Evolutionary conservation across 768 basidiomycete genomes (phyloP).

Genomic region (Lactarius pseudohatsudake): DNA sequence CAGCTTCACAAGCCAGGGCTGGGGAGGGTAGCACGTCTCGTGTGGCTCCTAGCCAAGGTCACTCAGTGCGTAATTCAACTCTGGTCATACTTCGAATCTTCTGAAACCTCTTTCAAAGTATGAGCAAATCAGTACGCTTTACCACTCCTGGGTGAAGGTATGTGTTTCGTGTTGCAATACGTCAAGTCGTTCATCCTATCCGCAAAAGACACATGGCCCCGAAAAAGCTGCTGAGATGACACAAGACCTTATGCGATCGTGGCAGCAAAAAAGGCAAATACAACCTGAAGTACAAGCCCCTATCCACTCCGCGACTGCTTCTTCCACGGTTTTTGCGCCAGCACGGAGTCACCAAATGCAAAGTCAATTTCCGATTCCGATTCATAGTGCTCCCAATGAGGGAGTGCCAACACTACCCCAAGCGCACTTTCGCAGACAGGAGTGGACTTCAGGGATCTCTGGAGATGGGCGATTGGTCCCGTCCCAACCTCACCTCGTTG

Average conservation of each 20-base stretch:
- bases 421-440: background rate
- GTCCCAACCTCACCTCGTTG: background rate
- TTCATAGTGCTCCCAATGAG: background rate
- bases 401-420: background rate
- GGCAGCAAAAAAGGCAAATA: background rate
- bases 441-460: background rate
- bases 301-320: background rate
- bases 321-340: background rate
- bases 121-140: background rate
- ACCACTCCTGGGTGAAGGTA: conserved; percentile 15
- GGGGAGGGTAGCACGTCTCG: background rate
- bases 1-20: background rate
- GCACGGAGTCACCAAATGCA: background rate
- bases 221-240: conserved; percentile 10
- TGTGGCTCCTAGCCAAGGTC: background rate
- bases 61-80: background rate
- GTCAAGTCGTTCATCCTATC: conserved; percentile 4
- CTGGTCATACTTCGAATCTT: background rate
- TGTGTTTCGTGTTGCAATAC: background rate
- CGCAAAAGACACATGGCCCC: conserved; percentile 5
- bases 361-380: background rate
- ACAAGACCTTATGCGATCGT: conserved; percentile 1
- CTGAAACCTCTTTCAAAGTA: conserved; percentile 12
- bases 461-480: background rate
- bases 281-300: background rate